phyloP scores from a whole-genome alignment of 1,284 basidiomycete genomes.

The Moniliella sp. region DNA sequence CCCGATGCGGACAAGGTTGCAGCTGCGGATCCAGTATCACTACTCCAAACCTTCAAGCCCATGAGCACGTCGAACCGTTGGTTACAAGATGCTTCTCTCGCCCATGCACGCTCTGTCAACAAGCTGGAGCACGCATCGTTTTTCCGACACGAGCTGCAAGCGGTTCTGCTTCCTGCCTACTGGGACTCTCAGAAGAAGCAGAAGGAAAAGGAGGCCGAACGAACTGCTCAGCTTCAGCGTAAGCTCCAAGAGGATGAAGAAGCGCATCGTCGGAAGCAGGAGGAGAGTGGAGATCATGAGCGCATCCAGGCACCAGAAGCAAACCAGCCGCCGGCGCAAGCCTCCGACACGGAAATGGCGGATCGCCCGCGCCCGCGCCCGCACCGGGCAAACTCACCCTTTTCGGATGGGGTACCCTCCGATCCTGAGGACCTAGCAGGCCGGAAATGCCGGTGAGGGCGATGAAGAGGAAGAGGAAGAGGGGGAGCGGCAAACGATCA shows the following conservation, averaged over 20 bases:
- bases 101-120: constrained; percentile 50
- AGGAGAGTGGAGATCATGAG: constrained; percentile 7
- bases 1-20: constrained; percentile 1
- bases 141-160: constrained; percentile 50
- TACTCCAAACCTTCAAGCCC: constrained; percentile 40
- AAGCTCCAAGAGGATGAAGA: constrained; percentile 10
- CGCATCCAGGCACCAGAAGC: constrained; percentile 1
- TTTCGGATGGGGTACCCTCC: too few relatives aligned
- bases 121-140: constrained; percentile 45
- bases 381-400: too few relatives aligned
- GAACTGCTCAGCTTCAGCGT: too few relatives aligned
- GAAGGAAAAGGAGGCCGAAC: too few relatives aligned
- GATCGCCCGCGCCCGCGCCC: too few relatives aligned
- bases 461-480: not conserved
- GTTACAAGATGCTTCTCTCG: constrained; percentile 64
- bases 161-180: constrained; percentile 54
- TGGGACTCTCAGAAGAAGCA: constrained; percentile 30
- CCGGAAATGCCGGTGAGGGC: not conserved
- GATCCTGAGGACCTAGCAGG: too few relatives aligned
- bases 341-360: too few relatives aligned
- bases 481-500: constrained; percentile 6
- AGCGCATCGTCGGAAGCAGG: constrained; percentile 17
- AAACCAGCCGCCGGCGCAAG: too few relatives aligned
- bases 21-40: constrained; percentile 16
- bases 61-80: constrained; percentile 66